These are phyloP conservation scores for Pyricularia sp. DNA, from an alignment of 2,329 filamentous ascomycete genomes.

Conservation along the genomic window DNA sequence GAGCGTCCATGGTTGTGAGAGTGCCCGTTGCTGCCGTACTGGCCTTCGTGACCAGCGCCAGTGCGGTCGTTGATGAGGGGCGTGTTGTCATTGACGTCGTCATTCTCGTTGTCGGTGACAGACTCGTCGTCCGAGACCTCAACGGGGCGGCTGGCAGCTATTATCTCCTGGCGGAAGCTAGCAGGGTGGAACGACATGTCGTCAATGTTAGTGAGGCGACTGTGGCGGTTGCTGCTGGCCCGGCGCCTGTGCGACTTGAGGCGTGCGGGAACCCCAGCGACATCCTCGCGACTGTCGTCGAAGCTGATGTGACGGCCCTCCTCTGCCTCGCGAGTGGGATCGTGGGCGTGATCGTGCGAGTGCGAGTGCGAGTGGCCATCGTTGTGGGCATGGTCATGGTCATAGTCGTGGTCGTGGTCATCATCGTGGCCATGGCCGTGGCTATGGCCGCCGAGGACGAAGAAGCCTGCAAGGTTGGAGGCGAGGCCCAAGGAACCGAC, in stretches of 20 bases:
- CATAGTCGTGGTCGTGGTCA: constrained; percentile 27
- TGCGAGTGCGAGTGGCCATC: constrained; percentile 21
- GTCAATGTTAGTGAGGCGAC: constrained; percentile 54
- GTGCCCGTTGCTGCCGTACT: neutral
- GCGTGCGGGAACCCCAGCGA: constrained; percentile 13
- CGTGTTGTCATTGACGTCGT: constrained; percentile 21
- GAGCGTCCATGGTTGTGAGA: constrained; percentile 13
- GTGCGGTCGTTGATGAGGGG: constrained; percentile 21
- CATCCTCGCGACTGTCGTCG: constrained; percentile 8
- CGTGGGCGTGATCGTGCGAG: constrained; percentile 19
- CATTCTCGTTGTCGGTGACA: constrained; percentile 19
- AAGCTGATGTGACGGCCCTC: constrained; percentile 11
- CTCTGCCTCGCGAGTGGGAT: constrained; percentile 9
- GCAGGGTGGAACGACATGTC: constrained; percentile 82
- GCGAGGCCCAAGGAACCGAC: constrained; percentile 79
- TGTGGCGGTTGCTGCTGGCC: constrained; percentile 39
- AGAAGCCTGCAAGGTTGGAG: constrained; percentile 82
- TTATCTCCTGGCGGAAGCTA: constrained; percentile 86
- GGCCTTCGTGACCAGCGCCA: neutral
- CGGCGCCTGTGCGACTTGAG: constrained; percentile 33
- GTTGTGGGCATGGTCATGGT: constrained; percentile 19
- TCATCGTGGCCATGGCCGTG: constrained; percentile 60
- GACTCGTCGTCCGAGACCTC: constrained; percentile 36
- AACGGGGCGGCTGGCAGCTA: constrained; percentile 64
- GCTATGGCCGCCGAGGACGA: constrained; percentile 88